Conservation (phyloP, 2,329 filamentous ascomycete genomes). For the Colletotrichum falcatum region DNA sequence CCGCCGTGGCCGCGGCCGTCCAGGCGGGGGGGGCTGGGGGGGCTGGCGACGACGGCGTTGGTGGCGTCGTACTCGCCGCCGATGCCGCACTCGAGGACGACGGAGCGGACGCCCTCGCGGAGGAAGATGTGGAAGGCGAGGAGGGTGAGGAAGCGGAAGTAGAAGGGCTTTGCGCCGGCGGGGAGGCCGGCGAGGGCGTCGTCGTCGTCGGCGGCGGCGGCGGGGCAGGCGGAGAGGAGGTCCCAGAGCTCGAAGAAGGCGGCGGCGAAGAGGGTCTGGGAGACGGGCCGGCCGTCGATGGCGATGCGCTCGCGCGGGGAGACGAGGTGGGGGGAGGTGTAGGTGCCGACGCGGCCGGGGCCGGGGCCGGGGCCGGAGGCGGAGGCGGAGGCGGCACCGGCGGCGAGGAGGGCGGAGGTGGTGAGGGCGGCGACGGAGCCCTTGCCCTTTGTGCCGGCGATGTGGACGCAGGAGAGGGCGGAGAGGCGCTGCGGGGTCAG, state of each 20-base stretch:
- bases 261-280: constrained; percentile 68
- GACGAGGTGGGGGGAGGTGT: constrained; percentile 79
- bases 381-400: too few relatives aligned
- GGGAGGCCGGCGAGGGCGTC: constrained; percentile 44
- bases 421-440: constrained; percentile 74
- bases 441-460: constrained; percentile 83
- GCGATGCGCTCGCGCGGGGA: constrained; percentile 76
- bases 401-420: constrained; percentile 73
- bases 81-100: constrained; percentile 75
- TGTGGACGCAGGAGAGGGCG: constrained; percentile 61
- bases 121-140: constrained; percentile 76
- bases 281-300: constrained; percentile 69
- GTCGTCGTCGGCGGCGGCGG: constrained; percentile 36
- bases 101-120: constrained; percentile 69
- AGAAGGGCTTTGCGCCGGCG: constrained; percentile 62
- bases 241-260: constrained; percentile 80
- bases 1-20: background rate
- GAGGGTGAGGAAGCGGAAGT: constrained; percentile 73
- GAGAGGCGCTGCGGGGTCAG: constrained; percentile 65
- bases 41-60: constrained; percentile 66
- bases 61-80: constrained; percentile 78
- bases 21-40: too few relatives aligned
- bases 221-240: constrained; percentile 55
- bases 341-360: constrained; percentile 72
- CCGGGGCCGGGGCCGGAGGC: background rate